A percentile compares a stretch with the other conserved stretches of the same genome.
Conservation (phyloP, 805 yeast genomes). For the Saccharomycopsis sp. region DNA sequence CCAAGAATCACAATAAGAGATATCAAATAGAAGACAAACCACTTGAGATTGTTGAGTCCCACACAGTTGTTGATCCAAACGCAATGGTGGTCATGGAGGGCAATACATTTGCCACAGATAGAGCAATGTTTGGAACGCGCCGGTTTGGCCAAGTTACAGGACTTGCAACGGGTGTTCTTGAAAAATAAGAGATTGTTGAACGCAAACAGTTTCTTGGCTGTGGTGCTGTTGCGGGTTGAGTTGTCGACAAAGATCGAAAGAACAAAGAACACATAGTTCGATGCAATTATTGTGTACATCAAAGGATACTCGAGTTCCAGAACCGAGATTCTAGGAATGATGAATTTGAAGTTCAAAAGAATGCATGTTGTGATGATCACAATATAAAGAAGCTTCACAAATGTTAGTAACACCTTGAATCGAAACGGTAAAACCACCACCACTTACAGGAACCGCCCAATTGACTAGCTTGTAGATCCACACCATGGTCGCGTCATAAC, state of each 20-base stretch:
- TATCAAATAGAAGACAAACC: constrained; percentile 50
- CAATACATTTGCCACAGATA: constrained; percentile 56
- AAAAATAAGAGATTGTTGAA: constrained; percentile 51
- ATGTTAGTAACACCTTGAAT: not conserved
- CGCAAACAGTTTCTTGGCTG: constrained; percentile 23
- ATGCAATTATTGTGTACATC: constrained; percentile 7
- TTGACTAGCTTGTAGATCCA: constrained; percentile 2
- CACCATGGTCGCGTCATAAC: too few species aligned
- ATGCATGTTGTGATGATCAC: constrained; percentile 11
- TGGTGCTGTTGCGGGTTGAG: constrained; percentile 4
- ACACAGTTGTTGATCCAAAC: constrained; percentile 69
- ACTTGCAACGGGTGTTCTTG: constrained; percentile 41
- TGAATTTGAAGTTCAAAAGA: constrained; percentile 9
- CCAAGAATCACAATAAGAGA: constrained; percentile 39
- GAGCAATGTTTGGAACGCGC: constrained; percentile 74
- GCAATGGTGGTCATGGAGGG: constrained; percentile 70
- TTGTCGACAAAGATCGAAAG: constrained; percentile 8
- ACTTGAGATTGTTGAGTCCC: constrained; percentile 56
- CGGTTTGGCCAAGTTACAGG: constrained; percentile 59
- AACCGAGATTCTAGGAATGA: constrained; percentile 1
- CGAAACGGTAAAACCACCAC: not conserved
- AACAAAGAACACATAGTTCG: constrained; percentile 6
- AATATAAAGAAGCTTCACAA: constrained; percentile 9
- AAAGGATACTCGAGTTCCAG: constrained; percentile 7
- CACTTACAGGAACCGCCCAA: constrained; percentile 17